These are phyloP conservation scores for Colletotrichum tanaceti DNA, from an alignment of 2,329 filamentous ascomycete genomes.

Conservation along the genomic window DNA sequence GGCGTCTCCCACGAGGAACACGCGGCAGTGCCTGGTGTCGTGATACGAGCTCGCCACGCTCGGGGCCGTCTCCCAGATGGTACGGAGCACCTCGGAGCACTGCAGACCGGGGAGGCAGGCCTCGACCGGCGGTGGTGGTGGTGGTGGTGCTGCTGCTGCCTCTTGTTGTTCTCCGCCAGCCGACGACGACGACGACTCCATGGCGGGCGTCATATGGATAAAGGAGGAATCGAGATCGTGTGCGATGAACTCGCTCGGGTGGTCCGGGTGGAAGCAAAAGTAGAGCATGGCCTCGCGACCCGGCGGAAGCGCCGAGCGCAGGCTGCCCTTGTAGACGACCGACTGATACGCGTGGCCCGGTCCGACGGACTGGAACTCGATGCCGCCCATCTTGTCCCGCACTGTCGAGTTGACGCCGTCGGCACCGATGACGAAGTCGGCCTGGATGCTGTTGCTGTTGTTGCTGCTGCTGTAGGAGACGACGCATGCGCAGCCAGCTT, in stretches of 20 bases:
- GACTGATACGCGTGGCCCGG: conserved; percentile 30
- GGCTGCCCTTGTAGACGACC: conserved; percentile 26
- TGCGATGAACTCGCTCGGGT: conserved; percentile 33
- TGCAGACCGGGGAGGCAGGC: conserved; percentile 32
- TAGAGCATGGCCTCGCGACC: conserved; percentile 36
- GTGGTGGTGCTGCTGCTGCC: too few species aligned
- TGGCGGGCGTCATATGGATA: conserved; percentile 28
- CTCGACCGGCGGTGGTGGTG: conserved; percentile 18
- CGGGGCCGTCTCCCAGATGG: conserved; percentile 31
- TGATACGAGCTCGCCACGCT: conserved; percentile 26
- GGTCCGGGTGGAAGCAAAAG: conserved; percentile 35
- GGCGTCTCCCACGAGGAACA: conserved; percentile 64
- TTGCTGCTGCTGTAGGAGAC: conserved; percentile 5
- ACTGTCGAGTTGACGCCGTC: conserved; percentile 31
- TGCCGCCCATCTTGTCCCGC: conserved; percentile 21
- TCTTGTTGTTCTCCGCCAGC: too few species aligned
- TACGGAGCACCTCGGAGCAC: conserved; percentile 26
- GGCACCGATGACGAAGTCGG: conserved; percentile 32
- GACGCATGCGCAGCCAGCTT: conserved; percentile 28
- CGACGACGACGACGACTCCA: conserved; percentile 14
- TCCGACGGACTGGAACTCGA: conserved; percentile 27
- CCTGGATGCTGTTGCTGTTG: background rate
- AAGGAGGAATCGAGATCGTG: conserved; percentile 26
- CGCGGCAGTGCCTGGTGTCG: conserved; percentile 44
- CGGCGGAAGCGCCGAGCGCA: conserved; percentile 26